A percentile compares a stretch with the other conserved stretches of the same genome.
phyloP scores from a whole-genome alignment of 1,139 yeast genomes.

The Candida tetrigidarum region DNA sequence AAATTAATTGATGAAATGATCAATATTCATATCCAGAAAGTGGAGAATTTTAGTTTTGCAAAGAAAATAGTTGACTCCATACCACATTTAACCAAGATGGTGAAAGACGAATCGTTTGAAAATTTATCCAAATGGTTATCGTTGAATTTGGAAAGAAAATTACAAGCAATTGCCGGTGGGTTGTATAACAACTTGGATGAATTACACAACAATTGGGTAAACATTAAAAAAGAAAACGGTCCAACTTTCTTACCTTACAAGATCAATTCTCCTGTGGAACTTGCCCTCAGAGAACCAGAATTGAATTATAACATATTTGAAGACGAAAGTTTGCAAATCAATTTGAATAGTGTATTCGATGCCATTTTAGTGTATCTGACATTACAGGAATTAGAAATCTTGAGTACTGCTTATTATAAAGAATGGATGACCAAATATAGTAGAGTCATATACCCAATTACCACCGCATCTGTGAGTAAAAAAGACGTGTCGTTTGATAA shows the following conservation, averaged over 20 bases:
- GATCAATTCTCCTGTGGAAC: conserved; percentile 85
- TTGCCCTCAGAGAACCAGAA: conserved; percentile 64
- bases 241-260: conserved; percentile 58
- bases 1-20: conserved; percentile 77
- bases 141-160: conserved; percentile 63
- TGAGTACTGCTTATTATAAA: conserved; percentile 65
- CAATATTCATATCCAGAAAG: conserved; percentile 68
- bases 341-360: conserved; percentile 76
- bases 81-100: conserved; percentile 75
- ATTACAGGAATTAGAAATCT: conserved; percentile 62
- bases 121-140: conserved; percentile 74
- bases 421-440: conserved; percentile 79
- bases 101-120: conserved; percentile 78
- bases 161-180: conserved; percentile 61
- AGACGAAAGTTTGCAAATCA: conserved; percentile 51
- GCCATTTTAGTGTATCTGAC: conserved; percentile 82
- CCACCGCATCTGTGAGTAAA: conserved; percentile 32
- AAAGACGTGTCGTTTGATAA: conserved; percentile 27
- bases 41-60: conserved; percentile 77
- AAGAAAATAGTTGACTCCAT: conserved; percentile 71
- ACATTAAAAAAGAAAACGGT: conserved; percentile 34
- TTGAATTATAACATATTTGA: conserved; percentile 49
- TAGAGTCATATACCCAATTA: conserved; percentile 68
- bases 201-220: conserved; percentile 63
- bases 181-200: conserved; percentile 58